phyloP scores from a whole-genome alignment of 768 basidiomycete genomes.

The Serendipita vermifera region DNA sequence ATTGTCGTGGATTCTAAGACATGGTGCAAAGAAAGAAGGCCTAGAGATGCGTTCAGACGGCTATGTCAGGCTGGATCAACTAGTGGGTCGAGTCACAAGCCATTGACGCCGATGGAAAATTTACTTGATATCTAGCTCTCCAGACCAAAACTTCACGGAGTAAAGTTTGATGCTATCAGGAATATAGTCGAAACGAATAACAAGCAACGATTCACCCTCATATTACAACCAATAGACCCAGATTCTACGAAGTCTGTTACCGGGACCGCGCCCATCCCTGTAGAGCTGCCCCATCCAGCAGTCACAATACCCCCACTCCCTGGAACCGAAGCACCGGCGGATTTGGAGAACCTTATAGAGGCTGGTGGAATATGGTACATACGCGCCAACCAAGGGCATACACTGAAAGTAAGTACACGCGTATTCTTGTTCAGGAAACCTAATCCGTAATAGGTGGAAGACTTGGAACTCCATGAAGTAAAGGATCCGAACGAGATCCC shows the following conservation, averaged over 20 bases:
- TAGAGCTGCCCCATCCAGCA: not conserved
- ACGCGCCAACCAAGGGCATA: conserved; percentile 83
- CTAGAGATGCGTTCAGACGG: conserved; percentile 72
- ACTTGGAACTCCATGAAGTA: conserved; percentile 53
- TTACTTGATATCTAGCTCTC: conserved; percentile 38
- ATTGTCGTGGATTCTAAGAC: conserved; percentile 81
- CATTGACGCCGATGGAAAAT: not conserved
- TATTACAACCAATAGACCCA: conserved; percentile 34
- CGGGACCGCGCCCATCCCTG: not conserved
- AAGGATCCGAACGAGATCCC: conserved; percentile 49
- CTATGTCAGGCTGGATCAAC: conserved; percentile 65
- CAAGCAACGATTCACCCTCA: conserved; percentile 52
- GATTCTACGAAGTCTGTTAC: not conserved
- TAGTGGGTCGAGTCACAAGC: conserved; percentile 52
- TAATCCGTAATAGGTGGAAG: conserved; percentile 38
- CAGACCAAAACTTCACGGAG: conserved; percentile 49
- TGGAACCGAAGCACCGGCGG: conserved; percentile 16
- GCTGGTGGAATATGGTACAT: conserved; percentile 61
- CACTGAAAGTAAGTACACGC: conserved; percentile 44
- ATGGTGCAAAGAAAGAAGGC: conserved; percentile 68
- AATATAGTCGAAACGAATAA: conserved; percentile 52
- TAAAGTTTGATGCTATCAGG: conserved; percentile 43
- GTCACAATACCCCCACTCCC: not conserved
- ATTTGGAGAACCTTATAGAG: conserved; percentile 13
- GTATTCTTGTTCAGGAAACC: not conserved